A percentile compares a stretch with the other conserved stretches of the same genome.
Conservation (phyloP, 805 yeast genomes). For the Kuraishia molischiana region DNA sequence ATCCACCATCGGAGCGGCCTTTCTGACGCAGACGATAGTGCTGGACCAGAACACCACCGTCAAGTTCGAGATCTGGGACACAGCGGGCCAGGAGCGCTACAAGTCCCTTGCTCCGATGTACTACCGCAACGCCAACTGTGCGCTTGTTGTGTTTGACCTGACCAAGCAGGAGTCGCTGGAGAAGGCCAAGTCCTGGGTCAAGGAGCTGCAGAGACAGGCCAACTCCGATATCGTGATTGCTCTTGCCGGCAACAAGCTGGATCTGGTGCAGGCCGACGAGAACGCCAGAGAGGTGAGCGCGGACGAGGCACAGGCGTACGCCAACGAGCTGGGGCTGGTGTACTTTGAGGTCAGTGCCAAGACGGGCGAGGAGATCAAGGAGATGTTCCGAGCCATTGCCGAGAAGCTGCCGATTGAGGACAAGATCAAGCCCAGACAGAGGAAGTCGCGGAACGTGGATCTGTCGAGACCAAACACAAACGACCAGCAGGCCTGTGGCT, state of each 20-base stretch:
- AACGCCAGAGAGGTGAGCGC: constrained; percentile 28
- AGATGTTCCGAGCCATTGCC: constrained; percentile 41
- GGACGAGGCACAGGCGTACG: constrained; percentile 43
- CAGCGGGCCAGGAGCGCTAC: constrained; percentile 80
- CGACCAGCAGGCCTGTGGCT: constrained; percentile 11
- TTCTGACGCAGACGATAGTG: constrained; percentile 57
- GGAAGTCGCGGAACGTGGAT: constrained; percentile 16
- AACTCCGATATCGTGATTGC: constrained; percentile 66
- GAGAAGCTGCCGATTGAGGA: constrained; percentile 27
- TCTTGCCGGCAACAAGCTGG: constrained; percentile 71
- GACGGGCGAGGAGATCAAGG: constrained; percentile 39
- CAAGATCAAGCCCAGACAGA: constrained; percentile 11
- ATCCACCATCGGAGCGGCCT: constrained; percentile 83
- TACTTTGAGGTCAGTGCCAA: constrained; percentile 53
- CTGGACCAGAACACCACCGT: constrained; percentile 44
- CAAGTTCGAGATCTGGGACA: constrained; percentile 79
- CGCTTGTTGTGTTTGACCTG: constrained; percentile 69
- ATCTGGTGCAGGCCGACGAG: constrained; percentile 31
- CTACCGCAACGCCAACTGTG: constrained; percentile 73
- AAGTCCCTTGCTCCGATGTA: constrained; percentile 77
- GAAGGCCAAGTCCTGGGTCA: constrained; percentile 70
- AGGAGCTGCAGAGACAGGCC: constrained; percentile 78
- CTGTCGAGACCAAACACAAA: constrained; percentile 19
- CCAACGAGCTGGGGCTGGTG: constrained; percentile 37
- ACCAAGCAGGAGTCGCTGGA: constrained; percentile 58